Conservation (phyloP, 441 rosid genomes). For the Gossypium lobatum region DNA sequence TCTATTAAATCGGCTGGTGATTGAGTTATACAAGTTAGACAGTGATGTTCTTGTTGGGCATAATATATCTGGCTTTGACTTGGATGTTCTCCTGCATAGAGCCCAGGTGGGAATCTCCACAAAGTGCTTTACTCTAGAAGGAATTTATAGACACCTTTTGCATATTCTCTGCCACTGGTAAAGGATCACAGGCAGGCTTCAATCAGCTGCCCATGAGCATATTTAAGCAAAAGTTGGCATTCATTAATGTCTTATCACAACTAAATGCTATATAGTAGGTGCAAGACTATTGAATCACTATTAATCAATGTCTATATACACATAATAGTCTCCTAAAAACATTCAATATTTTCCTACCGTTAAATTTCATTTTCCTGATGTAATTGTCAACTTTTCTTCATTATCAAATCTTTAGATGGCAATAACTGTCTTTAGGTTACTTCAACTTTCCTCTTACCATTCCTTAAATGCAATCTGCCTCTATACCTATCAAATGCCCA, state of each 20-base stretch:
- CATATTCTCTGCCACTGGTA: background rate
- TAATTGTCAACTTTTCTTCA: background rate
- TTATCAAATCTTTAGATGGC: background rate
- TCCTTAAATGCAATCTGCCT: background rate
- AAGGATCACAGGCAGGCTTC: slow-evolving; percentile 2
- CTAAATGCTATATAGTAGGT: background rate
- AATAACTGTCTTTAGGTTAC: background rate
- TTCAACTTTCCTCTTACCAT: background rate
- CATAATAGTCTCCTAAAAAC: background rate
- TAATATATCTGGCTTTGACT: slow-evolving; percentile 95
- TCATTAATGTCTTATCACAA: background rate
- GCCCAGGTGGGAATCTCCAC: slow-evolving; percentile 52
- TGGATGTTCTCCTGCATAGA: slow-evolving; percentile 91
- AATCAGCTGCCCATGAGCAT: slow-evolving; percentile 5
- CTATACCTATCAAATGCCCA: slow-evolving; percentile 2
- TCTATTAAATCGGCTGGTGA: slow-evolving; percentile 78
- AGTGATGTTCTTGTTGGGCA: slow-evolving; percentile 96
- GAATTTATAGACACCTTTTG: background rate
- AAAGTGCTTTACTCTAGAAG: slow-evolving; percentile 10
- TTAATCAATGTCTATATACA: background rate
- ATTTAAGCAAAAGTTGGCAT: slow-evolving; percentile 5
- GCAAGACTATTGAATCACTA: background rate
- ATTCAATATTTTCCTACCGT: background rate
- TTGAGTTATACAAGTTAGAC: slow-evolving; percentile 76
- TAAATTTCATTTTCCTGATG: background rate